A percentile compares a stretch with the other conserved stretches of the same genome.
These are phyloP conservation scores for Thelonectria discophora DNA, from an alignment of 2,329 filamentous ascomycete species.

Conservation along the genomic window DNA sequence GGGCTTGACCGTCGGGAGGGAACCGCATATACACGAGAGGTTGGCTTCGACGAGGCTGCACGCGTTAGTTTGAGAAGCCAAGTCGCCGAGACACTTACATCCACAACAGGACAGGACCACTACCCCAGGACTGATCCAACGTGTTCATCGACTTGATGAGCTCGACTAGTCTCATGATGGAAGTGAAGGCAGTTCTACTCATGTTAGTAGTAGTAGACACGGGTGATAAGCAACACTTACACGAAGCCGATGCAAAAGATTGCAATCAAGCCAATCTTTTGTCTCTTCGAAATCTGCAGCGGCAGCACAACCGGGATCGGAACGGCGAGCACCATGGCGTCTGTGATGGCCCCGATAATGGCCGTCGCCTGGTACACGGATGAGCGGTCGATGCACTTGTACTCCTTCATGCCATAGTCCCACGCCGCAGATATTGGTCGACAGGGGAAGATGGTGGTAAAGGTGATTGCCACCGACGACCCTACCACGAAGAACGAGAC, in stretches of 20 bases:
- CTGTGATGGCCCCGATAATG: conserved; percentile 55
- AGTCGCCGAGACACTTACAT: conserved; percentile 19
- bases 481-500: conserved; percentile 35
- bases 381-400: conserved; percentile 53
- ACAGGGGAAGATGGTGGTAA: conserved; percentile 48
- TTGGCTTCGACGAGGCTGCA: conserved; percentile 28
- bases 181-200: conserved; percentile 24
- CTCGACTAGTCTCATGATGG: conserved; percentile 26
- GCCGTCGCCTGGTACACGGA: conserved; percentile 58
- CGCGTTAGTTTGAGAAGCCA: rapidly evolving
- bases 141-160: conserved; percentile 21
- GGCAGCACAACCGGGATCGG: conserved; percentile 54
- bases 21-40: conserved; percentile 29
- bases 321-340: conserved; percentile 54
- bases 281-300: conserved; percentile 53
- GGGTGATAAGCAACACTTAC: neutral
- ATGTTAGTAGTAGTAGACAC: neutral
- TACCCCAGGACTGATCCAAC: conserved; percentile 22
- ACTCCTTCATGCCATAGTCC: conserved; percentile 39
- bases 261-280: conserved; percentile 53
- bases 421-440: conserved; percentile 44
- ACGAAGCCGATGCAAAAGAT: conserved; percentile 53
- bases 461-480: conserved; percentile 42
- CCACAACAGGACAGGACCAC: conserved; percentile 28
- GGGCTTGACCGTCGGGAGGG: conserved; percentile 25